Conservation (phyloP, 75 land plant genomes). For the Picea sitchensis region DNA sequence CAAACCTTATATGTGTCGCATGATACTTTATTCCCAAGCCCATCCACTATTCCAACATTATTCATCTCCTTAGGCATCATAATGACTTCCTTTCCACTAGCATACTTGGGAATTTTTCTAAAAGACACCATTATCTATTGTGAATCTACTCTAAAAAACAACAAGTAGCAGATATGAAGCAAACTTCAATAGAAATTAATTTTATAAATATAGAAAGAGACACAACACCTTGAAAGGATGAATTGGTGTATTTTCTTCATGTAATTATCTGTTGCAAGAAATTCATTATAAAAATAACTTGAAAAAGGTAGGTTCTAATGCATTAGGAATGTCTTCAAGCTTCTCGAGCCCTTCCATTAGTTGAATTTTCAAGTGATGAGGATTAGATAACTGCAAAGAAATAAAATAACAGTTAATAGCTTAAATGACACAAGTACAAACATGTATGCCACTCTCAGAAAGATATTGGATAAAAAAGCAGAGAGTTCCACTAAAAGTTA, state of each 20-base stretch:
- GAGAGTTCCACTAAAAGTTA: not conserved
- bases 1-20: conserved; percentile 75
- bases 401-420: too few species aligned
- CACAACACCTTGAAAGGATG: conserved; percentile 42
- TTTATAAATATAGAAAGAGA: not conserved
- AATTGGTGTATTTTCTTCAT: conserved; percentile 27
- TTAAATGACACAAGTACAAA: not conserved
- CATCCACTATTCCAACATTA: conserved; percentile 44
- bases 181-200: not conserved
- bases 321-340: conserved; percentile 66
- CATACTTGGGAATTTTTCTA: conserved; percentile 53
- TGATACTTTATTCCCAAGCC: conserved; percentile 75
- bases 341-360: conserved; percentile 73
- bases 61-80: conserved; percentile 34
- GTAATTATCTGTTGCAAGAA: conserved; percentile 32
- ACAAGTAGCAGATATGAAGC: not conserved
- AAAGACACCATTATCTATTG: not conserved
- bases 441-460: not conserved
- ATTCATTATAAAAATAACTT: conserved; percentile 58
- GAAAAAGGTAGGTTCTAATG: conserved; percentile 67
- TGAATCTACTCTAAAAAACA: not conserved
- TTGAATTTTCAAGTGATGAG: conserved; percentile 51
- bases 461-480: not conserved
- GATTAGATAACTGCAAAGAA: conserved; percentile 38
- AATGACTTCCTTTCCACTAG: conserved; percentile 31